Conservation (phyloP, 768 basidiomycete species). For the Clitopilus passeckerianus region DNA sequence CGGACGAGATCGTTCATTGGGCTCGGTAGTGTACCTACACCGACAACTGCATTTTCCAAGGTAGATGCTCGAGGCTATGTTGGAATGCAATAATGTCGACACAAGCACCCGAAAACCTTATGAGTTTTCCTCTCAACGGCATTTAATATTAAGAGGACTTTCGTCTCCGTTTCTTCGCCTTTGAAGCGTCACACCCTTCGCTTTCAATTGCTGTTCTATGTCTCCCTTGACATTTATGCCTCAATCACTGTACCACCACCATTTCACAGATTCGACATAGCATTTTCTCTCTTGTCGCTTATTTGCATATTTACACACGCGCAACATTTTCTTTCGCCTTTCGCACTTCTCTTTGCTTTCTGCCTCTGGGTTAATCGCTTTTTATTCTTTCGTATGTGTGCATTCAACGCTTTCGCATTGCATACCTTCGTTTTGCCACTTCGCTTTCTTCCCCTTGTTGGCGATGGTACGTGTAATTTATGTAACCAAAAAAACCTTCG, state of each 20-base stretch:
- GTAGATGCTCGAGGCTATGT: conserved; percentile 84
- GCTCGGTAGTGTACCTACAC: conserved; percentile 59
- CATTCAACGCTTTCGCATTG: background rate
- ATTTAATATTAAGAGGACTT: background rate
- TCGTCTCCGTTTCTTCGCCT: background rate
- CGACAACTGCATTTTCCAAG: conserved; percentile 78
- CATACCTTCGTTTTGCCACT: background rate
- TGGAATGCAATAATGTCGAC: conserved; percentile 35
- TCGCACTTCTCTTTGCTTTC: background rate
- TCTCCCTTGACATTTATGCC: conserved; percentile 6
- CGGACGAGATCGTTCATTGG: conserved; percentile 74
- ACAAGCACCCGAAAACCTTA: background rate
- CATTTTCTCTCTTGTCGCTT: conserved; percentile 10
- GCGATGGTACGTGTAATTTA: background rate
- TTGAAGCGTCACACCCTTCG: background rate
- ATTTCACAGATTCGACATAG: background rate
- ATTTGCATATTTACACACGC: background rate
- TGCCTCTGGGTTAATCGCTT: too few species aligned
- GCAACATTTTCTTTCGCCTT: background rate
- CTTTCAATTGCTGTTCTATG: background rate
- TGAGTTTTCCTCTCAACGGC: background rate
- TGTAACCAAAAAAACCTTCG: background rate
- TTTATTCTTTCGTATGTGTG: background rate
- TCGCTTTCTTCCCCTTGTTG: background rate
- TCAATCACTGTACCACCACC: background rate